Base-by-base conservation (phyloP, 2,329 filamentous ascomycete genomes). In the Hortaea werneckii region DNA sequence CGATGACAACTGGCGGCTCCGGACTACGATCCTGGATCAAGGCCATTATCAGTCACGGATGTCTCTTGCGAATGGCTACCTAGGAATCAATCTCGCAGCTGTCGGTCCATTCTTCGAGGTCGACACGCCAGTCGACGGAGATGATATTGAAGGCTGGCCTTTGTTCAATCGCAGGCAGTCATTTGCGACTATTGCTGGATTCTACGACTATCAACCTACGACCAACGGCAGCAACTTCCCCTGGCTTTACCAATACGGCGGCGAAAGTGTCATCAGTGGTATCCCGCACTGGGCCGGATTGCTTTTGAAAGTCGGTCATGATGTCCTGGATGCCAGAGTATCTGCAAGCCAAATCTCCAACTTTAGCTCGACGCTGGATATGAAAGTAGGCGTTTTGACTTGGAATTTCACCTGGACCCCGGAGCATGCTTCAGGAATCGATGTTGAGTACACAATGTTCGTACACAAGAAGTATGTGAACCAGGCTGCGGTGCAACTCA, bases 361-460 rank as follows among this genome's bases (percentile, higher is more conserved):
- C 48, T 87, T 84, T 58, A 64, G 60, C 9, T 79, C 81, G 0
- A 77, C 72, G 0, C 70, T 83, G 43, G 76, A 82, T 55, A 76
- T 83, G 56, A 77, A 75, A 52, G 73, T 71, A n/a, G 83, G 80
- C 0, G 59, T 82, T 6, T 67, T 81, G 49, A 72, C 70, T 10
- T 87, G 83, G 79, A 67, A 70, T 4, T 85, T 83, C 55, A 78
- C 67, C 5, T 87, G 83, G 83, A 75, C 67, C 2, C 83, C 82
- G 1, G 60, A 58, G 8, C 61, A 63, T 1, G 63, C 65, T 4
- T 66, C 66, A 10, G 67, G 69, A 0, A 79, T 82, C 47, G 68
- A 78, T 10, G 70, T 86, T 30, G 71, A 68, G n/a, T 85, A 84
- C 55, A 70, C 75, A n/a, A 68, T 85, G 51, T 79, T 85, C 53